Conservation (phyloP, 2,329 filamentous ascomycete genomes). For the Escovopsis sp. region DNA sequence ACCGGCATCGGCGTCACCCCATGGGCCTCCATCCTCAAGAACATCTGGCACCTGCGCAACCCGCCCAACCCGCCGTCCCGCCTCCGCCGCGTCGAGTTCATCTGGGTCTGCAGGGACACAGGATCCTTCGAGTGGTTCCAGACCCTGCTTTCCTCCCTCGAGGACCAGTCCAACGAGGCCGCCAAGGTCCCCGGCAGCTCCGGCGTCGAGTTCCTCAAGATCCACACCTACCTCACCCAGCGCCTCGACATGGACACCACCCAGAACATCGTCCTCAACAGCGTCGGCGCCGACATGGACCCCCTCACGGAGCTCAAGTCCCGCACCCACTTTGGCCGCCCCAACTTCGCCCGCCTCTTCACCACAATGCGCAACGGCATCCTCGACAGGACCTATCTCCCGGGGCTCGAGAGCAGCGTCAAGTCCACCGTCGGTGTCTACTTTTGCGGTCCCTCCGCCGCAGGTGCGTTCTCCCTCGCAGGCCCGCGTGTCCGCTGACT, state of each 20-base stretch:
- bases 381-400: slow-evolving; percentile 69
- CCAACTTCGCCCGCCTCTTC: slow-evolving; percentile 74
- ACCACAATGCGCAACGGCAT: slow-evolving; percentile 79
- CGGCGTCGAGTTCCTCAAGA: slow-evolving; percentile 77
- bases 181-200: slow-evolving; percentile 52
- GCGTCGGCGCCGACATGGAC: slow-evolving; percentile 74
- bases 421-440: slow-evolving; percentile 89
- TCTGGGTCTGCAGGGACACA: slow-evolving; percentile 96
- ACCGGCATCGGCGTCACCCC: slow-evolving; percentile 80
- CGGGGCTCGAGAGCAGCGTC: slow-evolving; percentile 60
- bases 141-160: slow-evolving; percentile 76
- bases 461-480: slow-evolving; percentile 29
- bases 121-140: slow-evolving; percentile 99
- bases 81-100: slow-evolving; percentile 90
- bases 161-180: slow-evolving; percentile 64
- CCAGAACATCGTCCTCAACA: slow-evolving; percentile 95
- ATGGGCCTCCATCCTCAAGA: slow-evolving; percentile 82
- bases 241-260: slow-evolving; percentile 82
- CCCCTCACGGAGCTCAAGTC: slow-evolving; percentile 83
- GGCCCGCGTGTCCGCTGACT: not conserved
- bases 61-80: slow-evolving; percentile 78
- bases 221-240: slow-evolving; percentile 95
- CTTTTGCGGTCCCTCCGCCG: slow-evolving; percentile 79
- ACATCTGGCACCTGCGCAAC: slow-evolving; percentile 93
- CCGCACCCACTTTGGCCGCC: slow-evolving; percentile 87